Conservation (phyloP, 2,329 filamentous ascomycete genomes). For the Penicillium sp. region DNA sequence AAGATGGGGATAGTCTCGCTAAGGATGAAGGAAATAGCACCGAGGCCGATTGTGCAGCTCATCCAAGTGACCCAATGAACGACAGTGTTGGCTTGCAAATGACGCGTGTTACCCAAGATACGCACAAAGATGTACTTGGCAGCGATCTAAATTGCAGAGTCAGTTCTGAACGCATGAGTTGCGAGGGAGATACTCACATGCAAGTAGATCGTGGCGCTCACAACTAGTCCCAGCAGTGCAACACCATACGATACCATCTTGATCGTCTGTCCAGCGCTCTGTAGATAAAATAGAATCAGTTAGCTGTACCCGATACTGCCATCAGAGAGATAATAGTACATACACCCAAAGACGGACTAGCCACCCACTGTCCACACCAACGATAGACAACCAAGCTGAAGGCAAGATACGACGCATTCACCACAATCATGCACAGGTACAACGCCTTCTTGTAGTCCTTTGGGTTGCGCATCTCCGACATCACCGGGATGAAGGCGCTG, state of each 20-base stretch:
- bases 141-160: slow-evolving; percentile 39
- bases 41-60: slow-evolving; percentile 44
- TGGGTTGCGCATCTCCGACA: slow-evolving; percentile 61
- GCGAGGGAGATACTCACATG: slow-evolving; percentile 21
- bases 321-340: not conserved
- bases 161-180: not conserved
- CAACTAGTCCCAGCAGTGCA: slow-evolving; percentile 54
- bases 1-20: slow-evolving; percentile 55
- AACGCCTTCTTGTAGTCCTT: slow-evolving; percentile 60
- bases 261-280: slow-evolving; percentile 54
- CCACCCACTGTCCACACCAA: slow-evolving; percentile 61
- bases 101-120: slow-evolving; percentile 50
- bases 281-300: slow-evolving; percentile 23
- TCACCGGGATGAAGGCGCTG: slow-evolving; percentile 61
- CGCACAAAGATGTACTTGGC: slow-evolving; percentile 58
- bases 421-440: slow-evolving; percentile 58
- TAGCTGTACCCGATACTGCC: not conserved
- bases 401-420: slow-evolving; percentile 55
- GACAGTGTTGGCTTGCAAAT: slow-evolving; percentile 50
- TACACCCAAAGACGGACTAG: slow-evolving; percentile 57
- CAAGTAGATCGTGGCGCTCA: slow-evolving; percentile 48
- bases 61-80: slow-evolving; percentile 55
- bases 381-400: slow-evolving; percentile 60
- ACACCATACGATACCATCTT: slow-evolving; percentile 64
- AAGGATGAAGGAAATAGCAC: slow-evolving; percentile 49